phyloP scores from a whole-genome alignment of 768 basidiomycete genomes.

The Imleria badia region DNA sequence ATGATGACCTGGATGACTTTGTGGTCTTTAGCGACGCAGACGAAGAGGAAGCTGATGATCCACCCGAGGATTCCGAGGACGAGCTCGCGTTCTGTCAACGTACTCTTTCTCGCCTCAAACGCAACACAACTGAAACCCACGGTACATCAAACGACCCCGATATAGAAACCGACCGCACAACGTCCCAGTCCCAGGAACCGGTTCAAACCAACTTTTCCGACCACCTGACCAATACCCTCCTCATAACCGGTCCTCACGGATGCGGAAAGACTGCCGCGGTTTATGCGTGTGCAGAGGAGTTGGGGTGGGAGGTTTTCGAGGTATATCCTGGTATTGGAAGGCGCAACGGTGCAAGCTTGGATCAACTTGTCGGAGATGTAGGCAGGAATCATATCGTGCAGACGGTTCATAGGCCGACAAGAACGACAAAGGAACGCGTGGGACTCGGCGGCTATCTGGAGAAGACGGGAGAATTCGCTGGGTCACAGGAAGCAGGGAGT shows the following conservation, averaged over 20 bases:
- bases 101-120: constrained; percentile 21
- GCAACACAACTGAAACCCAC: neutral
- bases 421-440: constrained; percentile 3
- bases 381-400: constrained; percentile 88
- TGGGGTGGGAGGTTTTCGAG: constrained; percentile 96
- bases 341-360: constrained; percentile 75
- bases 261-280: constrained; percentile 90
- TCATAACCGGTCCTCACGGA: constrained; percentile 81
- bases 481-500: constrained; percentile 14
- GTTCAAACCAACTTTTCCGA: constrained; percentile 34
- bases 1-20: constrained; percentile 58
- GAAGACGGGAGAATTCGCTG: neutral
- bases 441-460: constrained; percentile 21
- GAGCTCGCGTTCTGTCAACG: constrained; percentile 30
- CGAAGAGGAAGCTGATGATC: constrained; percentile 31
- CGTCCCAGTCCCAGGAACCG: constrained; percentile 9
- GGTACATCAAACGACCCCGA: constrained; percentile 2
- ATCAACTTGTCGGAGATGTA: constrained; percentile 84
- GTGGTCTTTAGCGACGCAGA: constrained; percentile 46
- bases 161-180: constrained; percentile 4
- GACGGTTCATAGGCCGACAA: constrained; percentile 23
- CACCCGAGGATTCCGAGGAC: constrained; percentile 39
- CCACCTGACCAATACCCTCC: constrained; percentile 79
- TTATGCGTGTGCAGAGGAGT: constrained; percentile 90
- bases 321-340: constrained; percentile 95